Percentiles rank a stretch among this genome's conserved stretches.
Evolutionary conservation across 345 rosid species (phyloP).

Genomic region (Moricandia moricandioides): DNA sequence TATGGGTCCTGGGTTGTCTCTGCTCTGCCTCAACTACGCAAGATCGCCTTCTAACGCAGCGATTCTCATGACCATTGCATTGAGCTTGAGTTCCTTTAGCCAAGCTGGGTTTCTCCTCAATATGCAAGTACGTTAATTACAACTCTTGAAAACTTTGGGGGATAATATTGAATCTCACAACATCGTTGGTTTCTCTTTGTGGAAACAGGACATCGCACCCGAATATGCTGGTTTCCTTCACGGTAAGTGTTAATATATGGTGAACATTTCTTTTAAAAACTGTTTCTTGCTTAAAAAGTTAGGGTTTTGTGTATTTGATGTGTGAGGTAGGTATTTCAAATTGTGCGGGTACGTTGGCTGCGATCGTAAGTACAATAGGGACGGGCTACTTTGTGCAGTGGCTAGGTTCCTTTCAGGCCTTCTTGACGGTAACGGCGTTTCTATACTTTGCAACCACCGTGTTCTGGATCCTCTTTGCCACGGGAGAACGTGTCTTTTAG

Average conservation of each 20-base stretch:
- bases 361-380: constrained; percentile 90
- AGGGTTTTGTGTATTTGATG: constrained; percentile 2
- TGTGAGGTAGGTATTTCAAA: constrained; percentile 62
- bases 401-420: constrained; percentile 91
- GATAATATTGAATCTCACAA: constrained; percentile 16
- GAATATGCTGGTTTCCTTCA: constrained; percentile 82
- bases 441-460: constrained; percentile 71
- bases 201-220: constrained; percentile 89
- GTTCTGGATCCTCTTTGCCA: constrained; percentile 70
- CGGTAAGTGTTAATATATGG: constrained; percentile 41
- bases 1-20: constrained; percentile 78
- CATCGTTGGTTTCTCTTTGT: constrained; percentile 4
- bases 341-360: constrained; percentile 90
- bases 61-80: constrained; percentile 58
- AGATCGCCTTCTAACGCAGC: constrained; percentile 69
- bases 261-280: not conserved
- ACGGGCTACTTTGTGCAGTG: constrained; percentile 88
- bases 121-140: constrained; percentile 64
- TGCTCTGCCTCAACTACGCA: constrained; percentile 76
- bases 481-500: constrained; percentile 83
- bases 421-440: constrained; percentile 68
- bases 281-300: constrained; percentile 21
- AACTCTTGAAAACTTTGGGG: not conserved
- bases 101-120: constrained; percentile 98
- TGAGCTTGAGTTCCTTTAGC: constrained; percentile 94